Evolutionary conservation across 495 filamentous ascomycete species (phyloP).

Genomic region (Aspergillus cristatus): DNA sequence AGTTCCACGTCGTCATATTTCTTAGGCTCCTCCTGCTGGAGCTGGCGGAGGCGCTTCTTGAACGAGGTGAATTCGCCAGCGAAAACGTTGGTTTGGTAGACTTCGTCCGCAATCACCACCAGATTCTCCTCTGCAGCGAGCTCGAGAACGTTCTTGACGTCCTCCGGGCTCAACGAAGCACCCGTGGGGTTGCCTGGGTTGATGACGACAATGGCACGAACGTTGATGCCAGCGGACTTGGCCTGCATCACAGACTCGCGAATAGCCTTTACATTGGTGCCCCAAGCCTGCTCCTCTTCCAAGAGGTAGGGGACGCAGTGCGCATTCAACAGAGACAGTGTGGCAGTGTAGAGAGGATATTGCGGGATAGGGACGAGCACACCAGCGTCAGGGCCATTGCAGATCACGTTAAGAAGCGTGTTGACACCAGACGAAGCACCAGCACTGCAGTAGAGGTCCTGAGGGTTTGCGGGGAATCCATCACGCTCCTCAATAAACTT

Average conservation of each 20-base stretch:
- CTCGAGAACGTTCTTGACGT: slow-evolving; percentile 72
- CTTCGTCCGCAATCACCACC: slow-evolving; percentile 89
- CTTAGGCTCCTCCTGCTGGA: slow-evolving; percentile 64
- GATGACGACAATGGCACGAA: slow-evolving; percentile 89
- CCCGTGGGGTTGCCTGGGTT: slow-evolving; percentile 98
- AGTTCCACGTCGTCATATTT: slow-evolving; percentile 83
- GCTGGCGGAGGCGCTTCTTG: slow-evolving; percentile 76
- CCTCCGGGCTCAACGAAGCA: slow-evolving; percentile 65
- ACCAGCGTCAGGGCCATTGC: slow-evolving; percentile 66
- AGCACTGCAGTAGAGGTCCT: slow-evolving; percentile 75
- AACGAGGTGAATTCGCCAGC: slow-evolving; percentile 86
- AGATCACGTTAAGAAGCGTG: slow-evolving; percentile 85
- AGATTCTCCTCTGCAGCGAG: slow-evolving; percentile 80
- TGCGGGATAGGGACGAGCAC: slow-evolving; percentile 94
- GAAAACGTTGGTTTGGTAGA: slow-evolving; percentile 99
- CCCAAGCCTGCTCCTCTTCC: slow-evolving; percentile 77
- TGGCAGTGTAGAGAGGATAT: slow-evolving; percentile 96
- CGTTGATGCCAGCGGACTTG: slow-evolving; percentile 64
- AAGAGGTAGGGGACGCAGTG: slow-evolving; percentile 86
- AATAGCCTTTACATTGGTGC: slow-evolving; percentile 74
- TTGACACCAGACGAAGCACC: slow-evolving; percentile 93
- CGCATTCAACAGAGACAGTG: slow-evolving; percentile 76
- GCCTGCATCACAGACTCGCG: slow-evolving; percentile 60
- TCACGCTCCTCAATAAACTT: slow-evolving; percentile 88
- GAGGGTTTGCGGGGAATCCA: slow-evolving; percentile 69